Conservation (phyloP, 2,329 filamentous ascomycete species). For the Nemania diffusa region DNA sequence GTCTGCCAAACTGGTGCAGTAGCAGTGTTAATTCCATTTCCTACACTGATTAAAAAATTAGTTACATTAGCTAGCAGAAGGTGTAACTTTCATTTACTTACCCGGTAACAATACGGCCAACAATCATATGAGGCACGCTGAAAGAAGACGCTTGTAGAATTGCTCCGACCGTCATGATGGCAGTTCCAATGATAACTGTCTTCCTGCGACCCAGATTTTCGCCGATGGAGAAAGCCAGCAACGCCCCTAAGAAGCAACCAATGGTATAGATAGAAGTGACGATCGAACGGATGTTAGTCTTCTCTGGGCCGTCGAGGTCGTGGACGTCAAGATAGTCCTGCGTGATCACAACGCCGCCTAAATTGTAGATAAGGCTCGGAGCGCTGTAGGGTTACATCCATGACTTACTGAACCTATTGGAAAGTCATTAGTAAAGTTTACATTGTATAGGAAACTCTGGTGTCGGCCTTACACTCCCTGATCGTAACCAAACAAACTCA, state of each 20-base stretch:
- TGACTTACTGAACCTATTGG: slow-evolving; percentile 26
- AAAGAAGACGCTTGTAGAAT: slow-evolving; percentile 51
- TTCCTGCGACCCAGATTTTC: slow-evolving; percentile 57
- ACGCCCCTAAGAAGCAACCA: slow-evolving; percentile 57
- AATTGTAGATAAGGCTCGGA: neutral
- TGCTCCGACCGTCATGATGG: slow-evolving; percentile 53
- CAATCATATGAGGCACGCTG: slow-evolving; percentile 48
- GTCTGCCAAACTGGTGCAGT: slow-evolving; percentile 49
- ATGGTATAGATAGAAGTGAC: slow-evolving; percentile 60
- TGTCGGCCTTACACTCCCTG: slow-evolving; percentile 55
- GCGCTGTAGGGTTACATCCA: neutral
- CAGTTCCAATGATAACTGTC: slow-evolving; percentile 55
- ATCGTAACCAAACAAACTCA: slow-evolving; percentile 53
- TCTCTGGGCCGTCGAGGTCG: slow-evolving; percentile 53
- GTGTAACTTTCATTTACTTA: slow-evolving; percentile 53
- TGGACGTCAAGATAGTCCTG: slow-evolving; percentile 62
- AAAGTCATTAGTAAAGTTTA: neutral
- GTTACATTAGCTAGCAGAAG: neutral
- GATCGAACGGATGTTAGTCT: slow-evolving; percentile 52
- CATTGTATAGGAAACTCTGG: neutral
- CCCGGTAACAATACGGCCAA: slow-evolving; percentile 35
- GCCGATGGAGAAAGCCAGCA: slow-evolving; percentile 53
- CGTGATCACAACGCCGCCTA: slow-evolving; percentile 62
- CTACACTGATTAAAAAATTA: slow-evolving; percentile 48
- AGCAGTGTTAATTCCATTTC: slow-evolving; percentile 53